A percentile compares a stretch with the other conserved stretches of the same genome.
These are phyloP conservation scores for Macroventuria anomochaeta DNA, from an alignment of 2,329 filamentous ascomycete genomes.

Conservation along the genomic window DNA sequence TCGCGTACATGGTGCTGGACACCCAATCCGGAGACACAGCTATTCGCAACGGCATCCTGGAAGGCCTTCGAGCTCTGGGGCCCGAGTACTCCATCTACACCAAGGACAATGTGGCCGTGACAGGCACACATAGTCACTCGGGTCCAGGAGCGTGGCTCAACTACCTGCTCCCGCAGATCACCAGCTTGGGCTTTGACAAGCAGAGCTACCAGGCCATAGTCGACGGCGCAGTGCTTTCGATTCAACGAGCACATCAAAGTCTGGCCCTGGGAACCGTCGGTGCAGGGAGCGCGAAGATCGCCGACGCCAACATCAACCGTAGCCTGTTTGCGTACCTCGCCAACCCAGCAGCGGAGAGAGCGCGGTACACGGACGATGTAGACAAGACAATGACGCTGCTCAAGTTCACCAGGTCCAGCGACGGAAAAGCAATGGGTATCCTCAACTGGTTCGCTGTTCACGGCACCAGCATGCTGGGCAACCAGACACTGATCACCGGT, in stretches of 20 bases:
- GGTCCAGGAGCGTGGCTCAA: conserved; percentile 94
- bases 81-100: conserved; percentile 76
- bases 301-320: conserved; percentile 84
- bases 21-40: conserved; percentile 89
- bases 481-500: conserved; percentile 90
- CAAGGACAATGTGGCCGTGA: conserved; percentile 83
- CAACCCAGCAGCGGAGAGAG: conserved; percentile 79
- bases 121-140: conserved; percentile 91
- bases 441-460: conserved; percentile 93
- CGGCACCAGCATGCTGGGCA: conserved; percentile 87
- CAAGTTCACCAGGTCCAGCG: conserved; percentile 75
- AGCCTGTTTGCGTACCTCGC: conserved; percentile 87
- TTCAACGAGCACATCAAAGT: conserved; percentile 78
- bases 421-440: conserved; percentile 78
- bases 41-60: conserved; percentile 82
- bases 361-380: conserved; percentile 68
- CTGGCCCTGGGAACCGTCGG: conserved; percentile 73
- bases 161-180: conserved; percentile 90
- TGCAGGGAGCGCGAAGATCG: conserved; percentile 71
- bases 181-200: conserved; percentile 82
- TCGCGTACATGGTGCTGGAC: conserved; percentile 88
- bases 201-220: conserved; percentile 91
- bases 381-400: conserved; percentile 84
- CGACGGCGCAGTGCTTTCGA: conserved; percentile 80
- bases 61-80: conserved; percentile 73